Percentiles rank a stretch among this genome's conserved stretches.
These are phyloP conservation scores for Phaffia rhodozyma DNA, from an alignment of 1,284 basidiomycete species.

Conservation along the genomic window DNA sequence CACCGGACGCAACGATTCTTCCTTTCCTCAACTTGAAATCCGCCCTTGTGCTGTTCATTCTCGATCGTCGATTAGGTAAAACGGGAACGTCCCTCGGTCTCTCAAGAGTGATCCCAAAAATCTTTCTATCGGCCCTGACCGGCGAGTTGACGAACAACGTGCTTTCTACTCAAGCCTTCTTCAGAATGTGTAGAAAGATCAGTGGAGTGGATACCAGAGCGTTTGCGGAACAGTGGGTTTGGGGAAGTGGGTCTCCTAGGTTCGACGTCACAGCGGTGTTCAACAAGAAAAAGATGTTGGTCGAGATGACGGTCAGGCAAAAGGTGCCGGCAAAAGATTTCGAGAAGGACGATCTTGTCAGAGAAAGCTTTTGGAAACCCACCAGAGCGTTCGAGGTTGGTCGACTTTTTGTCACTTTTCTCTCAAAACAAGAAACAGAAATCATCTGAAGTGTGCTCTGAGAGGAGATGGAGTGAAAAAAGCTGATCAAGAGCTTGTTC, in stretches of 20 bases:
- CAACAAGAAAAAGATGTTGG: constrained; percentile 95
- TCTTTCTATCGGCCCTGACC: constrained; percentile 86
- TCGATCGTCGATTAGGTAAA: constrained; percentile 86
- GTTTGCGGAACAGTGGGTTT: constrained; percentile 98
- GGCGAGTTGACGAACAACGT: constrained; percentile 78
- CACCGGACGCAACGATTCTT: constrained; percentile 61
- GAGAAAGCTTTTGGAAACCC: constrained; percentile 61
- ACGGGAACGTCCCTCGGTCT: constrained; percentile 89
- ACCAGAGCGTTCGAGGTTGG: constrained; percentile 71
- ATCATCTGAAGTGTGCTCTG: too few relatives aligned
- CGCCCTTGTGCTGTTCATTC: constrained; percentile 86
- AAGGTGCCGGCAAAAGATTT: constrained; percentile 62
- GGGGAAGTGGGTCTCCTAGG: constrained; percentile 87
- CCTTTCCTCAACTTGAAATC: constrained; percentile 92
- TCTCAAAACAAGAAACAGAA: too few relatives aligned
- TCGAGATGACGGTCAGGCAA: constrained; percentile 89
- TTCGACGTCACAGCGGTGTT: constrained; percentile 85
- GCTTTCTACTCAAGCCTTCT: constrained; percentile 79
- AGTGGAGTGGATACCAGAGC: constrained; percentile 77
- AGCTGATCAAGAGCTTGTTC: neutral
- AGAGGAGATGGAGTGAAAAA: too few relatives aligned
- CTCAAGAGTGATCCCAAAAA: constrained; percentile 84
- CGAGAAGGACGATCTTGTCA: constrained; percentile 55
- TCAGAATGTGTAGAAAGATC: constrained; percentile 85
- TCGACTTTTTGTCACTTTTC: constrained; percentile 10